Base-by-base conservation (phyloP, 176 grass and related monocot species). In the Calamus simplicifolius region DNA sequence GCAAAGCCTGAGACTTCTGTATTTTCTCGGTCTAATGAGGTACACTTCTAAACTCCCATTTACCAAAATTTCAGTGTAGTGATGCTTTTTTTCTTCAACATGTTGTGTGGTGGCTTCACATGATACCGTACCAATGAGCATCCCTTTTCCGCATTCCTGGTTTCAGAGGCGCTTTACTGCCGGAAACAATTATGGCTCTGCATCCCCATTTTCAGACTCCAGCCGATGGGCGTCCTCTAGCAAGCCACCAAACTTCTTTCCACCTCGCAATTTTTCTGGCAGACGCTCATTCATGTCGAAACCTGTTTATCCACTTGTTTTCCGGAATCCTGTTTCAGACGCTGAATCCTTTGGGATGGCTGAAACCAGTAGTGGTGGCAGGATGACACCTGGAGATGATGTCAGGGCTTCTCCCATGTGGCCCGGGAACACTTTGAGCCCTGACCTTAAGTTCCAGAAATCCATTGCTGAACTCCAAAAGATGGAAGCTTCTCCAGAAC, bases 261-360 rank as follows among this genome's bases (percentile, higher is more conserved):
- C 69, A 58, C 88, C 81, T 49, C 84, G 76, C 65, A 82, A 82
- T 67, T 78, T 85, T 73, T 61, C 81, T 49, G 81, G 84, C 5
- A 84, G 88, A 67, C 79, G 88, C 18, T 83, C 93, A 14, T 98
- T 98, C 61, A 92, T 92, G 81, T 98, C 93, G 58, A 98, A 91
- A 63, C 93, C 93, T 25, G 81, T 98, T 5, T 98, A 98, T 62
- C 93, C 93, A 1, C 75, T 98, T 59, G 73, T 89, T 29, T 92
- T 92, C 60, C 84, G 31, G 51, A 98, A 92, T 72, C 88, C 88
- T 55, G 93, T 92, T 29, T 91, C 87, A 52, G 92, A 91, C 69
- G 25, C 75, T 53, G 87, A 74, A 85, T 72, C 64, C 19, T 67
- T 64, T 25, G 56, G 74, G 23, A 79, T 81, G 67, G 77, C 83